These are phyloP conservation scores for Trichomonas tenax DNA, from an alignment of 208 protist genomes.

Conservation along the genomic window DNA sequence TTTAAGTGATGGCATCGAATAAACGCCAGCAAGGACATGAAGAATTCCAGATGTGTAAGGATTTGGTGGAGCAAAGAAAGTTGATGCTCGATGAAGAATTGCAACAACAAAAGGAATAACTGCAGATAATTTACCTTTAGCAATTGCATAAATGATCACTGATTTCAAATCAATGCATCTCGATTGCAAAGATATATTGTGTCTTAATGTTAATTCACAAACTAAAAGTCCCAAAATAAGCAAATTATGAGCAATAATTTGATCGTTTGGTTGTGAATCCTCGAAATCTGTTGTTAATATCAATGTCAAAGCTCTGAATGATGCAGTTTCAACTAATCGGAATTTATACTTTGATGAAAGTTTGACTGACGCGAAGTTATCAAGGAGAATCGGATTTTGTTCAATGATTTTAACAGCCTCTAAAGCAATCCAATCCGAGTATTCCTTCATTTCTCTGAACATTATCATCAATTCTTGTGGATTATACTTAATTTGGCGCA, in stretches of 20 bases:
- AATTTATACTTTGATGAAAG: neutral
- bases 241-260: neutral
- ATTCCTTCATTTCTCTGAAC: neutral
- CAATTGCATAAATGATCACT: neutral
- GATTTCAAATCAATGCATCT: neutral
- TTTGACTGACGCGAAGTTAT: neutral
- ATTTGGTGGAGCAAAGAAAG: neutral
- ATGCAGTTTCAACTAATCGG: neutral
- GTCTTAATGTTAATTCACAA: neutral
- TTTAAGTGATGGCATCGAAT: neutral
- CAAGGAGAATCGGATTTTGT: neutral
- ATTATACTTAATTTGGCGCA: neutral
- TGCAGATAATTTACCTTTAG: neutral
- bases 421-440: neutral
- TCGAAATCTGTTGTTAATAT: neutral
- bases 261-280: neutral
- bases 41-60: neutral
- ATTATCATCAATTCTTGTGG: neutral
- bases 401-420: neutral
- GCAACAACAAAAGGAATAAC: neutral
- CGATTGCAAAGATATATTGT: neutral
- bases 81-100: neutral
- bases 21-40: neutral
- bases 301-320: neutral
- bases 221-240: neutral